Evolutionary conservation across 2,329 filamentous ascomycete species (phyloP).

Genomic region (Fusarium sp.): DNA sequence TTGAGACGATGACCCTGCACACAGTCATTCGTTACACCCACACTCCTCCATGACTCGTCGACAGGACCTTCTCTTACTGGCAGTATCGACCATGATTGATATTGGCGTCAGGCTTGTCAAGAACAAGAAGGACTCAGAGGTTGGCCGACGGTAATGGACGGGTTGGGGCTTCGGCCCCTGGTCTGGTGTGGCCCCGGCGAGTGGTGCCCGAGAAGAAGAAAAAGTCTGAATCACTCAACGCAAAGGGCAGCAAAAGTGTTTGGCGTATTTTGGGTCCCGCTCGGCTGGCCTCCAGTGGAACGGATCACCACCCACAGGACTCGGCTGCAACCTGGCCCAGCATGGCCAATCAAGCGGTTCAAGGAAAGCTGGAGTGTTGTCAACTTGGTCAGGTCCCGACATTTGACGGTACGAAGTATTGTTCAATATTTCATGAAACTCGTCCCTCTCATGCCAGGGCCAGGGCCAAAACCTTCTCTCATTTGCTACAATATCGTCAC

Average conservation of each 20-base stretch:
- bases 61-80: background rate
- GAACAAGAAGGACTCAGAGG: background rate
- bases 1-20: conserved; percentile 29
- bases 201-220: background rate
- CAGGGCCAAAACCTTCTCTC: background rate
- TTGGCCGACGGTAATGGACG: background rate
- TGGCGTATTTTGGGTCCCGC: background rate
- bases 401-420: background rate
- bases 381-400: background rate
- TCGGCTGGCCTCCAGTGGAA: background rate
- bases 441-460: background rate
- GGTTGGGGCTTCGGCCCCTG: background rate
- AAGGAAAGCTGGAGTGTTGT: background rate
- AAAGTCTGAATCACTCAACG: background rate
- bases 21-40: conserved; percentile 22
- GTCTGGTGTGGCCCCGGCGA: background rate
- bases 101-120: background rate
- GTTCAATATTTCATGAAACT: background rate
- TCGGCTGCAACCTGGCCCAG: background rate
- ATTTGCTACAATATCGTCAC: background rate
- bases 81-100: background rate
- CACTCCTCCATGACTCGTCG: conserved; percentile 30
- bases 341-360: background rate
- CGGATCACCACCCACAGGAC: background rate
- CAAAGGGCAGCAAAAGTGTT: background rate